Evolutionary conservation across 2,329 filamentous ascomycete genomes (phyloP), one percentile per base, ranked within the genome.

Genomic region (Neopestalotiopsis sp.): DNA sequence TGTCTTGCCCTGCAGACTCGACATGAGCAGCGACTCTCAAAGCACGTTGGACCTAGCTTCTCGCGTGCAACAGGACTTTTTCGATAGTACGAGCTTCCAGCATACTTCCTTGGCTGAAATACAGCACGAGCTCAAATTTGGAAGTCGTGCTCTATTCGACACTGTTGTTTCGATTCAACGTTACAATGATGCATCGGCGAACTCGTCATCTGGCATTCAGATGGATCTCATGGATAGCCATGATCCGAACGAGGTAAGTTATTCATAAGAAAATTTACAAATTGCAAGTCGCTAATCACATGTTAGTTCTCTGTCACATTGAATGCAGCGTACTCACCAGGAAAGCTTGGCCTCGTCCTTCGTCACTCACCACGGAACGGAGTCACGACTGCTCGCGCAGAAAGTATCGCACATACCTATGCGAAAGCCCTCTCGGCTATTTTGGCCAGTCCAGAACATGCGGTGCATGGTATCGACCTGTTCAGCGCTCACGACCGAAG

Each of bases 41-140:
- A 66, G 28, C 49, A 49, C 24, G 5, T 13, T 38, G 10, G 32
- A 14, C 38, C 28, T 68, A 38, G 61, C 67, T 10, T 30, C 56
- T 20, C 62, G 24, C 3, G 67, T 68, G 12, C 67, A 68, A 12
- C 67, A 65, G 17, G 67, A 68, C 56, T 59, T 68, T 28, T 65
- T 68, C 24, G 40, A 66, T 3, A 65, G 67, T 14, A 13, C 62
- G 6, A 38, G 61, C 1, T 68, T 65, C 67, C 67, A 68, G 13
- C 67, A 68, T 3, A 61, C 12, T 28, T 68, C 67, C 6, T 49
- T 68, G 4, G 67, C 67, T 6, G 67, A 68, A 28, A 68, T 68
- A 6, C 67, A 65, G 24, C 67, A 68, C 20, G 67, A 66, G 14
- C 42, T 66, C 49, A 66, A 66, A 57, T 30, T 66, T 7, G n/a